Percentiles rank a stretch among this genome's conserved stretches.
Evolutionary conservation across 768 basidiomycete species (phyloP).

Genomic region (Mycena olivaceomarginata): DNA sequence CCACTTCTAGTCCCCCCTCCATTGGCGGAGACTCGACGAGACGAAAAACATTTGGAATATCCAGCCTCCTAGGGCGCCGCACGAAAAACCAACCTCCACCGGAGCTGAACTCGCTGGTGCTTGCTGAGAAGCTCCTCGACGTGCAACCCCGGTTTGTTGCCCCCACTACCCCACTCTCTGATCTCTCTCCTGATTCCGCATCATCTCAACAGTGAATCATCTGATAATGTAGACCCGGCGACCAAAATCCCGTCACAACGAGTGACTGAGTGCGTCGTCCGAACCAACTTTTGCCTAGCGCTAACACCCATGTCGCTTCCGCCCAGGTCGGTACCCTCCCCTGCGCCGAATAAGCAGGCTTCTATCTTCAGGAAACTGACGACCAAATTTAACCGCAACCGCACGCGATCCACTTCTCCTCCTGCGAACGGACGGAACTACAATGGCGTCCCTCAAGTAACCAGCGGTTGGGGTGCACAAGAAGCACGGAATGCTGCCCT

Average conservation of each 20-base stretch:
- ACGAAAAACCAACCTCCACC: conserved; percentile 22
- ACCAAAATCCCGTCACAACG: neutral
- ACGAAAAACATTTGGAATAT: conserved; percentile 34
- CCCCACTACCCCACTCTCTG: neutral
- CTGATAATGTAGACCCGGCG: conserved; percentile 38
- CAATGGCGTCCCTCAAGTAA: conserved; percentile 39
- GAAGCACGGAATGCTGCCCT: conserved; percentile 74
- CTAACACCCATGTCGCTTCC: conserved; percentile 31
- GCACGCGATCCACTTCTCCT: conserved; percentile 43
- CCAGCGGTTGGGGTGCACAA: conserved; percentile 52
- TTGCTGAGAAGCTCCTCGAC: conserved; percentile 35
- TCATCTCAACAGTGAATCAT: conserved; percentile 20
- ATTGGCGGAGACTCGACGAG: conserved; percentile 40
- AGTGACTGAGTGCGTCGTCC: conserved; percentile 12
- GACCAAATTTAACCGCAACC: conserved; percentile 53
- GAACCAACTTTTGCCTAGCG: neutral
- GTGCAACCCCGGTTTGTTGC: conserved; percentile 26
- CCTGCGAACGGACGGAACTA: conserved; percentile 37
- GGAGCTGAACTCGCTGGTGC: neutral
- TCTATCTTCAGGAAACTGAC: conserved; percentile 59
- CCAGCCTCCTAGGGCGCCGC: conserved; percentile 34
- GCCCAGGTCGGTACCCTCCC: conserved; percentile 21
- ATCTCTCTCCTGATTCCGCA: neutral
- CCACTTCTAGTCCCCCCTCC: conserved; percentile 32
- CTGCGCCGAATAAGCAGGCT: conserved; percentile 38